phyloP scores from a whole-genome alignment of 306 rosid species.

The Vigna trinervia region DNA sequence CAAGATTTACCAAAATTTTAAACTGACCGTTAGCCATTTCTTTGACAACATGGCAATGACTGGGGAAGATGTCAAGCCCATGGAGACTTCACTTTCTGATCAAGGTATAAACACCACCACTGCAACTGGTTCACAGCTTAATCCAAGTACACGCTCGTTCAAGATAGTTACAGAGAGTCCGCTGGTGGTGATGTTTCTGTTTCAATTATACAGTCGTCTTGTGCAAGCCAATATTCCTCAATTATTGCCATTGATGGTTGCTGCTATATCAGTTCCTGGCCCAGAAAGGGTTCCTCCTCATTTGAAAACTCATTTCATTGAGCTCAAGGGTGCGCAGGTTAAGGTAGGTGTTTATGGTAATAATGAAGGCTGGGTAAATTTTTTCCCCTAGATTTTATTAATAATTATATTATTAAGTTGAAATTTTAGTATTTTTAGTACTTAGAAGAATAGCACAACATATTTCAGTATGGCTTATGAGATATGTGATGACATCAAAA shows the following conservation, averaged over 20 bases:
- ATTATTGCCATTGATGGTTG: slow-evolving; percentile 93
- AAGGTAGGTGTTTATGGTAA: slow-evolving; percentile 65
- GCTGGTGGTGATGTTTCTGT: slow-evolving; percentile 94
- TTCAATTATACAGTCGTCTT: slow-evolving; percentile 90
- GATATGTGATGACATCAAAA: neutral
- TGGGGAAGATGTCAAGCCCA: slow-evolving; percentile 78
- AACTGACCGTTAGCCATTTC: slow-evolving; percentile 83
- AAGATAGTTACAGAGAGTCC: slow-evolving; percentile 98
- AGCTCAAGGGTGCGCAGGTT: slow-evolving; percentile 98
- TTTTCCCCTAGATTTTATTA: slow-evolving; percentile 3
- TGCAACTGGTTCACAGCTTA: slow-evolving; percentile 74
- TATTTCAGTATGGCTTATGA: slow-evolving; percentile 10
- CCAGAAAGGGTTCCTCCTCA: slow-evolving; percentile 89
- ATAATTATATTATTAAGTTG: neutral
- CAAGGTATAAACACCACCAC: slow-evolving; percentile 56
- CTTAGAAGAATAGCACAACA: neutral
- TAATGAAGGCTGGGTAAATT: slow-evolving; percentile 7
- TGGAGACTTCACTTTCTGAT: slow-evolving; percentile 79
- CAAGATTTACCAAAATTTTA: slow-evolving; percentile 91
- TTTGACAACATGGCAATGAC: slow-evolving; percentile 69
- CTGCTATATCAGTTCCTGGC: slow-evolving; percentile 97
- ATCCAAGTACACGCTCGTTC: slow-evolving; percentile 94
- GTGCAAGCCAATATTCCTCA: slow-evolving; percentile 96
- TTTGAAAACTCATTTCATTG: slow-evolving; percentile 81
- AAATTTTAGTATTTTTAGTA: neutral